Evolutionary conservation across 371 early-diverging fungal genomes (phyloP), one percentile per base, ranked within the genome.

Genomic region (Mucor sp.): DNA sequence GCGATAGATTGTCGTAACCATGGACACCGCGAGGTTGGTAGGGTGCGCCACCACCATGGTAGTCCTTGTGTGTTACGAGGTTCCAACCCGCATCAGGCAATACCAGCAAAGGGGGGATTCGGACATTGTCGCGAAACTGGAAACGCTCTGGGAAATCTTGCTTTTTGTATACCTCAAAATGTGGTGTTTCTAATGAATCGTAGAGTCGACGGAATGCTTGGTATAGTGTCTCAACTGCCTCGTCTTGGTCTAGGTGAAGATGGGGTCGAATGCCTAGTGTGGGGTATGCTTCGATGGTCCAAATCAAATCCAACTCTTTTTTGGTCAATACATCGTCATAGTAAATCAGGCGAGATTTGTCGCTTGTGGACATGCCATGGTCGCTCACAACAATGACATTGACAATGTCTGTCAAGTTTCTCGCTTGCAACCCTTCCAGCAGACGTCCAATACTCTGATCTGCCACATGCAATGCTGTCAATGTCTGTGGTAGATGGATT

Each of bases 311-410:
- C 15, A 81, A 30, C 23, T 79, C 81, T 30, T 76, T 71, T 9
- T 67, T 28, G 4, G 79, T 77, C 21, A 84, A 48, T 4, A 67
- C 75, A 63, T 94, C 92, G 60, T 95, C 96, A 60, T 95, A 80
- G 72, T 83, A 92, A 41, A 95, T 86, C 27, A 79, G 59, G 4
- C 81, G 75, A 15, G 87, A 77, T 41, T 81, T 74, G 17, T 84
- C 74, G 14, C 78, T 69, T 27, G 80, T 74, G 0, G 94, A 85
- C 98, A 98, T 97, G 6, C 99, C 98, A 67, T 97, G 99, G 74
- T 97, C 98, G 67, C 95, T 89, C 12, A 96, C 95, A 30, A 97
- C 74, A 41, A 98, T 83, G 3, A 97, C 60, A 71, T 97, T 91
- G n/a, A 95, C 90, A 30, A 87, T 79, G 32, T 90, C 75, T 11